Evolutionary conservation across 108 stramenopile species (phyloP).

Genomic region (Pseudonitzschia pungens): DNA sequence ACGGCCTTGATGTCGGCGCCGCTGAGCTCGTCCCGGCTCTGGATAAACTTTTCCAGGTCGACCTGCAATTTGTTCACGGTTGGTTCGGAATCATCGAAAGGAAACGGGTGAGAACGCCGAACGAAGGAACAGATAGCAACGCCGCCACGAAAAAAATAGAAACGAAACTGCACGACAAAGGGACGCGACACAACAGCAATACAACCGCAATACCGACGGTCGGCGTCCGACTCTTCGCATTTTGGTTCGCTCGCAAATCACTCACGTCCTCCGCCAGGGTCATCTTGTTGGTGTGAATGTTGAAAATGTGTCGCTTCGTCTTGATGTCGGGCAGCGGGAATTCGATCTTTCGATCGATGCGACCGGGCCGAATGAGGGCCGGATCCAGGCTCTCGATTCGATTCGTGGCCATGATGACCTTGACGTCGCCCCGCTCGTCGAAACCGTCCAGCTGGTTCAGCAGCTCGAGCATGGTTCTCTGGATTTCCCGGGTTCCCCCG

Average conservation of each 20-base stretch:
- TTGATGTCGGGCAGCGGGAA: constrained; percentile 98
- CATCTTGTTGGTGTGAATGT: constrained; percentile 95
- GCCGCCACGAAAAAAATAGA: too few relatives aligned
- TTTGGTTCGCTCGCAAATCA: not conserved
- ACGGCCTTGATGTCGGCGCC: constrained; percentile 99
- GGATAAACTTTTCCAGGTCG: constrained; percentile 96
- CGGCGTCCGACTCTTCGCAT: too few relatives aligned
- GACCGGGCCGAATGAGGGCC: constrained; percentile 97
- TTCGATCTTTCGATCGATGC: constrained; percentile 99
- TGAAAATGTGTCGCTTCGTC: constrained; percentile 98
- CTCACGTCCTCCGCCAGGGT: constrained; percentile 90
- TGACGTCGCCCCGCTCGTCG: constrained; percentile 97
- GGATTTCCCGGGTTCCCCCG: constrained; percentile 97
- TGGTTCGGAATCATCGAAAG: not conserved
- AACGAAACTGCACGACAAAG: too few relatives aligned
- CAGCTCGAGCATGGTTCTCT: constrained; percentile 99
- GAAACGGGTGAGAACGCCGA: not conserved
- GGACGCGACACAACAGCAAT: too few relatives aligned
- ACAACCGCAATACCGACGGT: too few relatives aligned
- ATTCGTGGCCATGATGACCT: constrained; percentile 99
- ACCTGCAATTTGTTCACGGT: constrained; percentile 25
- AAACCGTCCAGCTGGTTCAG: constrained; percentile 99
- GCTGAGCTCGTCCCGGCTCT: constrained; percentile 97
- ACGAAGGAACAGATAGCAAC: too few relatives aligned
- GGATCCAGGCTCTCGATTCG: constrained; percentile 98